Base-by-base conservation (phyloP, 2,329 filamentous ascomycete genomes). In the Akanthomyces dipterigenus region DNA sequence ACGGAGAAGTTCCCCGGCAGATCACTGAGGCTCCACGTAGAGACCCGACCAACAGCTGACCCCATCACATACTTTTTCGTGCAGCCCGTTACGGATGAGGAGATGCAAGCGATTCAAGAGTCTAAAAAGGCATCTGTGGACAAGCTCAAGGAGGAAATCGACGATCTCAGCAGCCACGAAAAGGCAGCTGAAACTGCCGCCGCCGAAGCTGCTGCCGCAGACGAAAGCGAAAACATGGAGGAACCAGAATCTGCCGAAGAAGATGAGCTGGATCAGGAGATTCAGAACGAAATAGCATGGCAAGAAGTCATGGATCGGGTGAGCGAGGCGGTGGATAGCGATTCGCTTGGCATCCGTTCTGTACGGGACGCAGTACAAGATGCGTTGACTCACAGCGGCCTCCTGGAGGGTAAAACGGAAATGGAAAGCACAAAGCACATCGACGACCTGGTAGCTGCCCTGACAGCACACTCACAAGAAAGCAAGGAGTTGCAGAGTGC, bases 31-130 rank as follows among this genome's bases (percentile, higher is more conserved):
- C 72, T 97, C 42, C 88, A 93, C 71, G 88, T 96, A 62, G 92
- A 97, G 72, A 90, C 92, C 1, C 83, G 90, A 12, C 76, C 78
- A 1, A 80, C 79, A 8, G 73, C 73, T 11, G 73, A 79, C 3
- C 83, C 88, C 0, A 86, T 88, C 67, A 93, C 96, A 84, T 93
- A 96, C 70, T 85, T 98, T 58, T 96, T 96, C 70, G 93, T 88
- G 16, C 89, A 96, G 72, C 93, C 95, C 3, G 87, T 98, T 58
- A 83, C 83, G 0, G 82, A 90, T 5, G 82, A 87, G 5, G 81
- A 91, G 58, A 90, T 96, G 64, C 77, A 88, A 20, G 73, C 76
- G 14, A 89, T 95, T n/a, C 93, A 98, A 71, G 82, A 79, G 24
- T 80, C 80, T 16, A 86, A 84, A 62, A 84, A 85, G 64, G 83